A percentile compares a stretch with the other conserved stretches of the same genome.
Evolutionary conservation across 768 basidiomycete genomes (phyloP).

Genomic region (Paxillus involutus): DNA sequence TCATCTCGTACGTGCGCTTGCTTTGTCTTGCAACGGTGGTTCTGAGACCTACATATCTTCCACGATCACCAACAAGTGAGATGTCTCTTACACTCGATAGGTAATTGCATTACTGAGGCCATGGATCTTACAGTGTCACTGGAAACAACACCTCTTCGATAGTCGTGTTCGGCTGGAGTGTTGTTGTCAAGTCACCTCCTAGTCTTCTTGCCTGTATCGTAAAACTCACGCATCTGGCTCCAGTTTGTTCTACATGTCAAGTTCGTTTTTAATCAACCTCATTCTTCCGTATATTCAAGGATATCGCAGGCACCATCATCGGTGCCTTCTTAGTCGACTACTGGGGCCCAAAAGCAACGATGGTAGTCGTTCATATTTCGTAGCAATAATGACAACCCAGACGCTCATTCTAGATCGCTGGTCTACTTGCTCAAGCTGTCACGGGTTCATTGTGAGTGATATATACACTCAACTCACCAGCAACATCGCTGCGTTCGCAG

Average conservation of each 20-base stretch:
- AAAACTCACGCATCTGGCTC: slow-evolving; percentile 6
- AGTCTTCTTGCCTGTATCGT: not conserved
- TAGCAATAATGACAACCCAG: not conserved
- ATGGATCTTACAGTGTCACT: slow-evolving; percentile 47
- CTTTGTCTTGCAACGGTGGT: not conserved
- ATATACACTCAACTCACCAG: slow-evolving; percentile 60
- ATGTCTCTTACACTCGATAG: slow-evolving; percentile 2
- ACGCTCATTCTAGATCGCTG: slow-evolving; percentile 49
- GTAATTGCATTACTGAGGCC: not conserved
- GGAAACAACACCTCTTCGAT: slow-evolving; percentile 49
- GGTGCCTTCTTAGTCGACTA: slow-evolving; percentile 78
- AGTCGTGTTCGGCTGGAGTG: slow-evolving; percentile 80
- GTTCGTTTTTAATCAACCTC: slow-evolving; percentile 19
- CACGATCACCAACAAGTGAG: slow-evolving; percentile 65
- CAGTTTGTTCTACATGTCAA: slow-evolving; percentile 66
- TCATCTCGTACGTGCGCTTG: slow-evolving; percentile 57
- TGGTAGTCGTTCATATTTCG: slow-evolving; percentile 42
- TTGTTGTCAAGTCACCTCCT: slow-evolving; percentile 72
- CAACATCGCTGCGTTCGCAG: slow-evolving; percentile 75
- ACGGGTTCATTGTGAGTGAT: slow-evolving; percentile 88
- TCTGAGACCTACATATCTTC: slow-evolving; percentile 38
- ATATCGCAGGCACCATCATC: slow-evolving; percentile 49
- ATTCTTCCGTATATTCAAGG: slow-evolving; percentile 8
- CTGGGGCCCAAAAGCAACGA: slow-evolving; percentile 72
- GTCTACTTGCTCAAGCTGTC: slow-evolving; percentile 65